phyloP scores from a whole-genome alignment of 495 filamentous ascomycete genomes.

The Penicillium malachiteum region DNA sequence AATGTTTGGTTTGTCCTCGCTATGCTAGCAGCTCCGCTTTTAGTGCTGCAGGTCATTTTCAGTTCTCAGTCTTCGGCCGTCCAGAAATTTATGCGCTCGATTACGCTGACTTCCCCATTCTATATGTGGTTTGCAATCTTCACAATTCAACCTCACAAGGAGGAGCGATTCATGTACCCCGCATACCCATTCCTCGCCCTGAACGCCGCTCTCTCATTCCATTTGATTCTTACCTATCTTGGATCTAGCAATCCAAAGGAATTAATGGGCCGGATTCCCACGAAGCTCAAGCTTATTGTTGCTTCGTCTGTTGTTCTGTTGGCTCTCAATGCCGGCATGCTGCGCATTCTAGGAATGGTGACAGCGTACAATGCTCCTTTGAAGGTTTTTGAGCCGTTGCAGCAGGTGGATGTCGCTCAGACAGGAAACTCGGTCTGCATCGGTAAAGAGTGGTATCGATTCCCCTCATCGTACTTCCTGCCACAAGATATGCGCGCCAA shows the following conservation, averaged over 20 bases:
- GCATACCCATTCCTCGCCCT: conserved; percentile 91
- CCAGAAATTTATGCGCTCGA: conserved; percentile 59
- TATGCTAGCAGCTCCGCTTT: conserved; percentile 64
- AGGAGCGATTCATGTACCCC: conserved; percentile 98
- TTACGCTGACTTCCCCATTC: conserved; percentile 77
- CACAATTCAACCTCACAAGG: conserved; percentile 90
- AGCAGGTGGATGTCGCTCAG: conserved; percentile 45
- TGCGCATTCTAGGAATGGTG: conserved; percentile 76
- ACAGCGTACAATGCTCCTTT: conserved; percentile 86
- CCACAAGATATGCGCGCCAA: conserved; percentile 76
- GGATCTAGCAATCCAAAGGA: conserved; percentile 65
- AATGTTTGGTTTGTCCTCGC: conserved; percentile 90
- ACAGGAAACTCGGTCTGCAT: conserved; percentile 76
- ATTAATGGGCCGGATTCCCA: conserved; percentile 66
- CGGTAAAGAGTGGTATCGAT: conserved; percentile 98
- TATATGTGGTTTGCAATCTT: conserved; percentile 96
- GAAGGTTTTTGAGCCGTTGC: conserved; percentile 63
- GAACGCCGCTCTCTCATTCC: conserved; percentile 82
- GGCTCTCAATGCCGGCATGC: conserved; percentile 62
- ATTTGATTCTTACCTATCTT: conserved; percentile 70
- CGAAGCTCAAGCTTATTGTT: conserved; percentile 62
- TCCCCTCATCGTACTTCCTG: conserved; percentile 89
- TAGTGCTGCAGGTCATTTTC: conserved; percentile 50
- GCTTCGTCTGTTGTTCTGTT: conserved; percentile 55
- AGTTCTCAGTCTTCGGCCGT: conserved; percentile 38